A percentile compares a stretch with the other conserved stretches of the same genome.
phyloP scores from a whole-genome alignment of 1,139 yeast genomes.

The Suhomyces yuchorum region DNA sequence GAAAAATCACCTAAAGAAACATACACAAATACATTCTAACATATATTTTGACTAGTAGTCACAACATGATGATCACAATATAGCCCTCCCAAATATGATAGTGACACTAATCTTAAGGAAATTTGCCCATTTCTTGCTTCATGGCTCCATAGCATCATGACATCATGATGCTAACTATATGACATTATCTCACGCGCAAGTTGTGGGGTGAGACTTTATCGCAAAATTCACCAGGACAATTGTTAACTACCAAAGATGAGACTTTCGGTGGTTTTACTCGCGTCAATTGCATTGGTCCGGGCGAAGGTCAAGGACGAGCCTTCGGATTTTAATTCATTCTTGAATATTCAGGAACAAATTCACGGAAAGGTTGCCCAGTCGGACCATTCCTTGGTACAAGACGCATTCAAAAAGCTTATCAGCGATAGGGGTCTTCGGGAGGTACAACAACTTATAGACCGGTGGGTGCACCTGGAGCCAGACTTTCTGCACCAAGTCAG shows the following conservation, averaged over 20 bases:
- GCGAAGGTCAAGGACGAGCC: not conserved
- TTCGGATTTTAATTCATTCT: not conserved
- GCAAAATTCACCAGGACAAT: not conserved
- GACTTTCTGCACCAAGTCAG: not conserved
- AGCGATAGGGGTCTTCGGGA: not conserved
- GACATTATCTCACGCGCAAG: not conserved
- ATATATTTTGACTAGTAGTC: too few relatives aligned
- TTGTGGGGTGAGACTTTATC: not conserved
- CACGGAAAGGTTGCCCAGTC: not conserved
- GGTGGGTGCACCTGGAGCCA: not conserved
- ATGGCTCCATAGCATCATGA: too few relatives aligned
- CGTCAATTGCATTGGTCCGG: not conserved
- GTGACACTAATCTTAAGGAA: too few relatives aligned
- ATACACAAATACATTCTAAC: too few relatives aligned
- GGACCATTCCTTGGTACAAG: not conserved
- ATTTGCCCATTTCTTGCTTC: too few relatives aligned
- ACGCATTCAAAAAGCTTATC: not conserved
- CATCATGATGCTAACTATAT: too few relatives aligned
- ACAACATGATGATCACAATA: too few relatives aligned
- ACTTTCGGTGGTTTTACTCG: not conserved
- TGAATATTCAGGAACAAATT: not conserved
- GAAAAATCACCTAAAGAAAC: too few relatives aligned
- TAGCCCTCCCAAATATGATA: too few relatives aligned
- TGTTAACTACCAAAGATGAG: not conserved
- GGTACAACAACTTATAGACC: not conserved